Base-by-base conservation (phyloP, 495 filamentous ascomycete genomes). In the Poronia punctata region DNA sequence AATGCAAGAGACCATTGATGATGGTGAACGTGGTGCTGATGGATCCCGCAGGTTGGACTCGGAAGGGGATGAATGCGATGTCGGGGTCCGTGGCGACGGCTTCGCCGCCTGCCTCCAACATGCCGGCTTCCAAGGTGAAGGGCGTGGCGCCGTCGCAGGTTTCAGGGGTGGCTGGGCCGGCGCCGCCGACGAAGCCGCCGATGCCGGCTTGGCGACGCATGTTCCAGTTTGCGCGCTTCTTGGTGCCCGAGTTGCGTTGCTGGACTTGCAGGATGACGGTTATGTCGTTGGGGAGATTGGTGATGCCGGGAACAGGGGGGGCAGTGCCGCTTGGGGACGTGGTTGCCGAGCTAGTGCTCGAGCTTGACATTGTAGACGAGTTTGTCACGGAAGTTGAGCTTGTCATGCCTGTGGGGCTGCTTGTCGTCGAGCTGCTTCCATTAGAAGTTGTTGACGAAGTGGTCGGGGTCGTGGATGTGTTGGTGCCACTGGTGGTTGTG, bases 181-280 rank as follows among this genome's bases (percentile, higher is more conserved):
- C 25, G 19, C 24, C 19, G 37, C 38, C 46, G 18, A 53, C 31
- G 38, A 46, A 49, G 14, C 30, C 14, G 20, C n/a, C 11, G 20
- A 6, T 10, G 9, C 5, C 16, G 5, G 32, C n/a, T 17, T 36
- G 23, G 14, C 18, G 41, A 5, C 35, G 35, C 35, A 6, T 5
- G 5, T 53, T 50, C 7, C 53, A 53, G 7, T 43, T 48, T 0
- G 48, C n/a, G 17, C 57, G 57, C 42, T 61, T 62, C 50, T 62
- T 63, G 21, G 41, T 20, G 23, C 37, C 37, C 14, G 29, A 22
- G 1, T 38, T 28, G 24, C 28, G 17, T 14, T 36, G 45, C 19
- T 38, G 40, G 25, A 51, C 34, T 12, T 35, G 20, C 5, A 51
- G 44, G 14, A 45, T 3, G 26, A 49, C 30, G 8, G 32, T 8